These are phyloP conservation scores for Capillidium heterosporum DNA, from an alignment of 371 early-diverging fungal genomes.

Conservation along the genomic window DNA sequence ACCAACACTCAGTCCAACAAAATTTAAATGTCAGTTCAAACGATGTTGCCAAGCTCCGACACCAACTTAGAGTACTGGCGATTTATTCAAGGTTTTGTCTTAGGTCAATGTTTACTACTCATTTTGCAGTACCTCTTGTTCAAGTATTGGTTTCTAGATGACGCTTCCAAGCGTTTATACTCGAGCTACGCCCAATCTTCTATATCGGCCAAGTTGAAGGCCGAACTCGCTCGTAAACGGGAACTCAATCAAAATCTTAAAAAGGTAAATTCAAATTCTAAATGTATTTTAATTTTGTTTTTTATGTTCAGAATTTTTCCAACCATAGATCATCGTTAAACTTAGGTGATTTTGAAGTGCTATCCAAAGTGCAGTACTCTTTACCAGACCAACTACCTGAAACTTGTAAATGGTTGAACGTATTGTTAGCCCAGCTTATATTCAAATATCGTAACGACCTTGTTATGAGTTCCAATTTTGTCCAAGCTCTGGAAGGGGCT, in stretches of 20 bases:
- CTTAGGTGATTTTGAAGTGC: constrained; percentile 17
- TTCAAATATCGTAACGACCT: constrained; percentile 67
- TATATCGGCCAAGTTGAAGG: neutral
- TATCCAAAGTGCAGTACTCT: constrained; percentile 40
- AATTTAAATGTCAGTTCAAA: too few species aligned
- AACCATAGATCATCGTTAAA: constrained; percentile 14
- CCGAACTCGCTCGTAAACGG: neutral
- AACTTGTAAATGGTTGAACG: constrained; percentile 83
- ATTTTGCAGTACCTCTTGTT: constrained; percentile 29
- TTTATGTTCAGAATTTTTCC: constrained; percentile 6
- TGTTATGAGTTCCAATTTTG: constrained; percentile 47
- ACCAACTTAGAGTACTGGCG: constrained; percentile 7
- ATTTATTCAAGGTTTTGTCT: constrained; percentile 23
- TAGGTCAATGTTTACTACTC: constrained; percentile 37
- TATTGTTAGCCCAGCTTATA: constrained; percentile 69
- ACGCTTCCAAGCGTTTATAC: constrained; percentile 25
- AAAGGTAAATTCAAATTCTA: neutral
- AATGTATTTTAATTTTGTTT: too few species aligned
- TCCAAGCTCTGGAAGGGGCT: constrained; percentile 49
- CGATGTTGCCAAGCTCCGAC: too few species aligned
- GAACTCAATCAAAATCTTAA: neutral
- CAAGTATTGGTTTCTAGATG: constrained; percentile 39
- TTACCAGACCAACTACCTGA: constrained; percentile 46
- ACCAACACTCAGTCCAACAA: too few species aligned
- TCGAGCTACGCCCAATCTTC: constrained; percentile 10